Evolutionary conservation across 1,284 basidiomycete genomes (phyloP).

Genomic region (Pterula multifida): DNA sequence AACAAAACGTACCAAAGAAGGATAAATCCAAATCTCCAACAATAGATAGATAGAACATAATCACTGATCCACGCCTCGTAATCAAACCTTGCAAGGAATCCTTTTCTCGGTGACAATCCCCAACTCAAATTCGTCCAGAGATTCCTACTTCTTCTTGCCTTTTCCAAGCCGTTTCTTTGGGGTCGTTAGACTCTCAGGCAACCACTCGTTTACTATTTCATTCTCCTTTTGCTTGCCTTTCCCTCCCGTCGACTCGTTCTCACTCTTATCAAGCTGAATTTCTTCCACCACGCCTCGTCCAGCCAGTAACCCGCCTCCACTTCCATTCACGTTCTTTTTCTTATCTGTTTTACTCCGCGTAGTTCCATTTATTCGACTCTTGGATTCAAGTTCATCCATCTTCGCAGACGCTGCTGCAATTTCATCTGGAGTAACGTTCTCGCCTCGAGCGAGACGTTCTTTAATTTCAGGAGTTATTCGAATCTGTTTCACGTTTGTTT

Average conservation of each 20-base stretch:
- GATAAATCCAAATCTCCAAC: too few relatives aligned
- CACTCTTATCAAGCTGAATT: not conserved
- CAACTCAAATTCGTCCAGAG: too few relatives aligned
- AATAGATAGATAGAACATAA: too few relatives aligned
- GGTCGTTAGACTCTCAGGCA: slow-evolving; percentile 28
- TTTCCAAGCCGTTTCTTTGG: slow-evolving; percentile 27
- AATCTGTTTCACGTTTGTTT: slow-evolving; percentile 32
- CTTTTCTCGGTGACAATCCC: too few relatives aligned
- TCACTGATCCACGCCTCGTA: too few relatives aligned
- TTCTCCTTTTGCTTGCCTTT: not conserved
- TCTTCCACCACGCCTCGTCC: not conserved
- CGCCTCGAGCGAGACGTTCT: slow-evolving; percentile 32
- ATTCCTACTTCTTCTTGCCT: slow-evolving; percentile 24
- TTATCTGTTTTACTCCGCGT: slow-evolving; percentile 5
- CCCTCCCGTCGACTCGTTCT: not conserved
- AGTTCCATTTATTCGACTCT: slow-evolving; percentile 3
- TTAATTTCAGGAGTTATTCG: slow-evolving; percentile 36
- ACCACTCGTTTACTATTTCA: slow-evolving; percentile 28
- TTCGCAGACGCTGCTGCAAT: slow-evolving; percentile 30
- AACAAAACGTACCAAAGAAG: too few relatives aligned
- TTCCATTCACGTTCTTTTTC: slow-evolving; percentile 8
- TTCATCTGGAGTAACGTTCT: slow-evolving; percentile 36
- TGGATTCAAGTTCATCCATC: slow-evolving; percentile 22
- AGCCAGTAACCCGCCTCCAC: not conserved
- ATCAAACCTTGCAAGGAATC: too few relatives aligned